These are phyloP conservation scores for Cladophialophora bantiana DNA, from an alignment of 2,329 filamentous ascomycete species.

Conservation along the genomic window DNA sequence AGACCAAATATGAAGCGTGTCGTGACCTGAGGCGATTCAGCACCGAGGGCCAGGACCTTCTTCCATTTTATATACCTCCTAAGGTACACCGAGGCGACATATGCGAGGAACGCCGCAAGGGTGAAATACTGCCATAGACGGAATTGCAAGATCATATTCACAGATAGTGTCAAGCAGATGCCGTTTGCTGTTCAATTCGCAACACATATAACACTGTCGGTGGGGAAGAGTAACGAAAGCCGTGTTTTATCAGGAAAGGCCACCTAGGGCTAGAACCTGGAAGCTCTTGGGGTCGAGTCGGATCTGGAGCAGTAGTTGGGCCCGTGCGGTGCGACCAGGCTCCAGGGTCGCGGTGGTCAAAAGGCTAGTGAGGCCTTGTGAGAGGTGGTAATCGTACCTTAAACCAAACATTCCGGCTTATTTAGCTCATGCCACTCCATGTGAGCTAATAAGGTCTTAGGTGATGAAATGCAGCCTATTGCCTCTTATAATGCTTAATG, in stretches of 20 bases:
- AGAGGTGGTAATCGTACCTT: background rate
- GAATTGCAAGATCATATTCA: slow-evolving; percentile 27
- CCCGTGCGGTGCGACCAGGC: too few relatives aligned
- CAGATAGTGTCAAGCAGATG: background rate
- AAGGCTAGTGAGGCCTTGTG: too few relatives aligned
- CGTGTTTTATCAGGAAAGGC: background rate
- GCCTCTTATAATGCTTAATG: background rate
- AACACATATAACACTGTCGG: background rate
- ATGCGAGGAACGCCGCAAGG: slow-evolving; percentile 16
- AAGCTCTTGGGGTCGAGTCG: background rate
- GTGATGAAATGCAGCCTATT: background rate
- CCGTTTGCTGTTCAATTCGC: background rate
- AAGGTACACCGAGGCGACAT: slow-evolving; percentile 29
- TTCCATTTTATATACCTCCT: slow-evolving; percentile 32
- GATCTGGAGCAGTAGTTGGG: background rate
- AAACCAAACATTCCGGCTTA: background rate
- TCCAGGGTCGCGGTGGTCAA: background rate
- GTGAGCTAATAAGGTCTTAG: background rate
- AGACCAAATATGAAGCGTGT: slow-evolving; percentile 35
- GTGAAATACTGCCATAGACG: slow-evolving; percentile 32
- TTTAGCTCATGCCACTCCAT: background rate
- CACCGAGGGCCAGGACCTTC: slow-evolving; percentile 28
- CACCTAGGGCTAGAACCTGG: background rate
- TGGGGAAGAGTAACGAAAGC: background rate
- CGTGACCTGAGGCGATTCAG: slow-evolving; percentile 28